These are phyloP conservation scores for Chlamydomonas reinhardtii DNA, from an alignment of 163 green algal species.

Conservation along the genomic window DNA sequence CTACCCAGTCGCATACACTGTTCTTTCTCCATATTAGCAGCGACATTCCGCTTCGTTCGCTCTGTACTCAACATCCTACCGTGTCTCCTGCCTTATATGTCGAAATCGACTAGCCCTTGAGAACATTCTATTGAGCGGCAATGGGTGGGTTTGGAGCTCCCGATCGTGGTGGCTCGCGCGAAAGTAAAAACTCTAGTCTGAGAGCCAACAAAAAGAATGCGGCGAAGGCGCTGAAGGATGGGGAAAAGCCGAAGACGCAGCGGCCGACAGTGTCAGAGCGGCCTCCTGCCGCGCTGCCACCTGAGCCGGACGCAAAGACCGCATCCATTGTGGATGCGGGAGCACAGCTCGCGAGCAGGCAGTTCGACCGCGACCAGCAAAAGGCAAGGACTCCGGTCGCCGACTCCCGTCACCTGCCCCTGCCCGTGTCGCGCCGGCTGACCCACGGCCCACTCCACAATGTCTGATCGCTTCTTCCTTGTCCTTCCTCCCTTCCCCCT, in stretches of 20 bases:
- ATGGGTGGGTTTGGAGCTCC: conserved; percentile 43
- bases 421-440: too few species aligned
- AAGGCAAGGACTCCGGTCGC: too few species aligned
- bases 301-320: background rate
- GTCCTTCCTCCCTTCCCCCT: background rate
- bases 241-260: conserved; percentile 16
- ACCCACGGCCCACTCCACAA: too few species aligned
- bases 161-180: conserved; percentile 36
- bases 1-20: too few species aligned
- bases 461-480: too few species aligned
- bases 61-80: too few species aligned
- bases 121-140: too few species aligned
- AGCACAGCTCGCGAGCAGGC: conserved; percentile 44
- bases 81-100: too few species aligned
- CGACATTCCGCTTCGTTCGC: too few species aligned
- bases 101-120: too few species aligned
- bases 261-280: conserved; percentile 6
- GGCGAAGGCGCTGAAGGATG: conserved; percentile 16
- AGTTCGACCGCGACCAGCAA: conserved; percentile 56
- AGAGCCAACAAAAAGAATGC: conserved; percentile 41
- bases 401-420: too few species aligned
- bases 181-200: conserved; percentile 44
- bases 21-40: too few species aligned
- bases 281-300: conserved; percentile 7
- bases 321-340: conserved; percentile 27